Evolutionary conservation across 192 early-diverging fungal species (phyloP).

Genomic region (Phycomyces nitens): DNA sequence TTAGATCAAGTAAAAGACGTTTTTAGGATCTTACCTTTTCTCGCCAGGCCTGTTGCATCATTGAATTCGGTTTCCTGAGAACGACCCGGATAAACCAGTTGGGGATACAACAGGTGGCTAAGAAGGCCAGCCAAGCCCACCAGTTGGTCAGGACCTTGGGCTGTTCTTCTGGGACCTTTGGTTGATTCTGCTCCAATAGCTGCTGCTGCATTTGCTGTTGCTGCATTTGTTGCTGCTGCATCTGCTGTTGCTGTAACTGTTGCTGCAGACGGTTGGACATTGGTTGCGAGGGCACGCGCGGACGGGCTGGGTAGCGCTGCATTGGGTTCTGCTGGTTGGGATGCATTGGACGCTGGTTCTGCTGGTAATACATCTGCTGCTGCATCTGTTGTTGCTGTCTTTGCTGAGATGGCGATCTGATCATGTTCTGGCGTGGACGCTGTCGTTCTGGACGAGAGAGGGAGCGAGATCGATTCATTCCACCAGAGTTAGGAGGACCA

Average conservation of each 20-base stretch:
- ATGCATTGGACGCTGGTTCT: neutral
- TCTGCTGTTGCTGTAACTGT: slow-evolving; percentile 25
- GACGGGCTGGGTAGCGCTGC: slow-evolving; percentile 6
- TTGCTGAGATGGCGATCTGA: slow-evolving; percentile 38
- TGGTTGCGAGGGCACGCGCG: slow-evolving; percentile 6
- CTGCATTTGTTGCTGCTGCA: slow-evolving; percentile 19
- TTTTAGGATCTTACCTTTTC: slow-evolving; percentile 42
- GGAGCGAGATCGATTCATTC: slow-evolving; percentile 38
- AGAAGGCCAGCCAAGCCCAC: slow-evolving; percentile 38
- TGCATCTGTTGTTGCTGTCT: slow-evolving; percentile 8
- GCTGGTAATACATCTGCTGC: neutral
- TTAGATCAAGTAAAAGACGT: neutral
- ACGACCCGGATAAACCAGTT: slow-evolving; percentile 38
- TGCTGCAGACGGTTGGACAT: slow-evolving; percentile 27
- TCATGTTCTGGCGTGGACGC: slow-evolving; percentile 42
- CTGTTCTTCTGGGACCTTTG: slow-evolving; percentile 17
- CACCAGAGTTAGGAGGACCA: neutral
- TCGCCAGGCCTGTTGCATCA: slow-evolving; percentile 53
- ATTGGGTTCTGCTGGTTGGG: slow-evolving; percentile 8
- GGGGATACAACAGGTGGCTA: slow-evolving; percentile 48
- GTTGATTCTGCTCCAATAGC: slow-evolving; percentile 1
- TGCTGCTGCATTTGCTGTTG: slow-evolving; percentile 12
- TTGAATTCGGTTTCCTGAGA: slow-evolving; percentile 37
- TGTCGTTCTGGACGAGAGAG: slow-evolving; percentile 50
- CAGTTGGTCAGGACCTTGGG: slow-evolving; percentile 32